Percentiles rank a stretch among this genome's conserved stretches.
phyloP scores from a whole-genome alignment of 306 rosid genomes.

The Herpetospermum pedunculosum region DNA sequence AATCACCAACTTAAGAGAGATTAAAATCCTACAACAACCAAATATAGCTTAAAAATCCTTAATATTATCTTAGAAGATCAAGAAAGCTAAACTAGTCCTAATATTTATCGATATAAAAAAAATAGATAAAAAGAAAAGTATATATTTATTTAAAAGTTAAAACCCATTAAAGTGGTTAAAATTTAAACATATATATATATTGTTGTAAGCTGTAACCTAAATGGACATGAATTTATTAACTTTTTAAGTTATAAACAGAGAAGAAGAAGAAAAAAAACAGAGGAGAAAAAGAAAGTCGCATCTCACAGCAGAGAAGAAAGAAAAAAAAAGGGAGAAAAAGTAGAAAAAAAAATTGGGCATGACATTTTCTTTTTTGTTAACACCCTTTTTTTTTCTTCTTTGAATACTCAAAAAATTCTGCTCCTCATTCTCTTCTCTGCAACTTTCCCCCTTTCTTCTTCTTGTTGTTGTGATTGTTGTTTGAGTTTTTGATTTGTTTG shows the following conservation, averaged over 20 bases:
- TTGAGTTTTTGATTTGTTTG: neutral
- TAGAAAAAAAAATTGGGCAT: neutral
- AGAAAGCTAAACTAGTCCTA: no score
- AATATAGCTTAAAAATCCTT: no score
- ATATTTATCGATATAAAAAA: no score
- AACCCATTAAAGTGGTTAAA: neutral
- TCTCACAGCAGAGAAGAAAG: neutral
- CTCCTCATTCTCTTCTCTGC: neutral
- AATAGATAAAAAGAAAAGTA: no score
- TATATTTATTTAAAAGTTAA: neutral
- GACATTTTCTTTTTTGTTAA: neutral
- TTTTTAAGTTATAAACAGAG: neutral
- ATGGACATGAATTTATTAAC: neutral
- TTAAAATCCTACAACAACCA: no score
- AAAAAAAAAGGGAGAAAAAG: neutral
- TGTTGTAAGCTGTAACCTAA: neutral
- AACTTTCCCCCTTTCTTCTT: neutral
- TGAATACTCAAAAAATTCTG: neutral
- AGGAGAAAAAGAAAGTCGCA: neutral
- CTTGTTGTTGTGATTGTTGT: neutral
- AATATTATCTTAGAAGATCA: no score
- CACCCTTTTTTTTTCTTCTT: neutral
- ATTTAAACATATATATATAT: neutral
- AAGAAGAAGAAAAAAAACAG: no score
- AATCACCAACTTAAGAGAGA: no score